Evolutionary conservation across 2,329 filamentous ascomycete species (phyloP), one percentile per base, ranked within the genome.

Genomic region (Colletotrichum sp.): DNA sequence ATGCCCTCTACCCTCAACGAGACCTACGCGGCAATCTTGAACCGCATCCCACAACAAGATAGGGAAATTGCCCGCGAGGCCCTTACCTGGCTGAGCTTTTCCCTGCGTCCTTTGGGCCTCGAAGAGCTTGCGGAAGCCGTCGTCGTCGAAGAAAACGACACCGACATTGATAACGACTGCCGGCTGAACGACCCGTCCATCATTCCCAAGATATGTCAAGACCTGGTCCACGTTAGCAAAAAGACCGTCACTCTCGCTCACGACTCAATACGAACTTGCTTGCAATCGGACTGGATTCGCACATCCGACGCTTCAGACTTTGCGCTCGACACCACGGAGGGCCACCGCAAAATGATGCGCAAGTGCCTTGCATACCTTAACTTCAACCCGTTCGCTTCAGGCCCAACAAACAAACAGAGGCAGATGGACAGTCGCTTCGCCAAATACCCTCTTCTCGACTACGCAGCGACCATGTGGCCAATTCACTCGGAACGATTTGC

Each of bases 51-150:
- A 6, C 28, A 77, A 8, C 74, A 79, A 74, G 80, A 80, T 68
- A 74, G 76, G n/a, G 57, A 39, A 8, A 78, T 82, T 19, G 80
- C 78, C 13, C 78, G 79, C 27, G 78, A 81, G 57, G 79, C 79
- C 8, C 76, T 83, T 3, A 74, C 79, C 6, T 81, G 80, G 77
- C 78, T 82, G 5, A 79, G 78, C 69, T 82, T 80, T 59, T 79
- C 80, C 4, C 75, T 80, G 4, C 77, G 80, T 8, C 80, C 80
- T 6, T 76, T 82, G 4, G 71, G 69, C 3, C 76, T 81, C 3
- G 25, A 55, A 2, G 80, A 82, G 65, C 78, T 82, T 12, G 79
- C 78, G 15, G 81, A 82, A 64, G 80, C 80, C 4, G 79, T 82
- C 15, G 78, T 81, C 8, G 71, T 82, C 9, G 77, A 80, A 44